Percentiles rank a stretch among this genome's conserved stretches.
Conservation (phyloP, 148 eudicot genomes). For the Hydrangea macrophylla region DNA sequence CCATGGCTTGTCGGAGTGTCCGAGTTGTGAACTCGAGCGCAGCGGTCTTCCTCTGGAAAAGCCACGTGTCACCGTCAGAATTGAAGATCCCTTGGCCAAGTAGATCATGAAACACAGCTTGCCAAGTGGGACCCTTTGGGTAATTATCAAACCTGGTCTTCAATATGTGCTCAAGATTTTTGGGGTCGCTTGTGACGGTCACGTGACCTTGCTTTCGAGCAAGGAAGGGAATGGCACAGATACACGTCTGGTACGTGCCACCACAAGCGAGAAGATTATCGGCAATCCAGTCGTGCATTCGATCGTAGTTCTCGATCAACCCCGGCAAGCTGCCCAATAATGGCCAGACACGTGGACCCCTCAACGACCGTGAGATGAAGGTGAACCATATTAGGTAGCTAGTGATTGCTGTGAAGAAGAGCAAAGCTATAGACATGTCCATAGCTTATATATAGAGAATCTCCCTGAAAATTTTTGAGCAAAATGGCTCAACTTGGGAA, state of each 20-base stretch:
- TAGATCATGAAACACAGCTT: slow-evolving; percentile 84
- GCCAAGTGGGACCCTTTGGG: slow-evolving; percentile 96
- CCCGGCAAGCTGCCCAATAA: slow-evolving; percentile 82
- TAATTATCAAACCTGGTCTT: slow-evolving; percentile 85
- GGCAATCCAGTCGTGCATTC: slow-evolving; percentile 90
- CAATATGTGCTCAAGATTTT: slow-evolving; percentile 78
- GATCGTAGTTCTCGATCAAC: slow-evolving; percentile 69
- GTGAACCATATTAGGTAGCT: slow-evolving; percentile 81
- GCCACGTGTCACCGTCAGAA: slow-evolving; percentile 96
- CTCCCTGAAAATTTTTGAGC: slow-evolving; percentile 2
- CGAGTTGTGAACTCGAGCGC: slow-evolving; percentile 94
- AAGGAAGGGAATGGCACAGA: slow-evolving; percentile 77
- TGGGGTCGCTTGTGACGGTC: slow-evolving; percentile 90
- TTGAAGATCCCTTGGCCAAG: slow-evolving; percentile 86
- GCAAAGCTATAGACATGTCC: slow-evolving; percentile 50
- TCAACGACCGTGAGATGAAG: slow-evolving; percentile 71
- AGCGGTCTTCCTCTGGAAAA: slow-evolving; percentile 82
- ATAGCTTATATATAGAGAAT: slow-evolving; percentile 13
- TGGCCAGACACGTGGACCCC: slow-evolving; percentile 94
- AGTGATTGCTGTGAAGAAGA: slow-evolving; percentile 48
- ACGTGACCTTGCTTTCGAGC: slow-evolving; percentile 87
- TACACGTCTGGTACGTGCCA: slow-evolving; percentile 96
- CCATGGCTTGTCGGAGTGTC: slow-evolving; percentile 93
- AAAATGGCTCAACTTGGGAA: not conserved
- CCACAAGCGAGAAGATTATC: slow-evolving; percentile 80